Conservation (phyloP, 1,139 yeast genomes). For the Saccharomyces hybrid region DNA sequence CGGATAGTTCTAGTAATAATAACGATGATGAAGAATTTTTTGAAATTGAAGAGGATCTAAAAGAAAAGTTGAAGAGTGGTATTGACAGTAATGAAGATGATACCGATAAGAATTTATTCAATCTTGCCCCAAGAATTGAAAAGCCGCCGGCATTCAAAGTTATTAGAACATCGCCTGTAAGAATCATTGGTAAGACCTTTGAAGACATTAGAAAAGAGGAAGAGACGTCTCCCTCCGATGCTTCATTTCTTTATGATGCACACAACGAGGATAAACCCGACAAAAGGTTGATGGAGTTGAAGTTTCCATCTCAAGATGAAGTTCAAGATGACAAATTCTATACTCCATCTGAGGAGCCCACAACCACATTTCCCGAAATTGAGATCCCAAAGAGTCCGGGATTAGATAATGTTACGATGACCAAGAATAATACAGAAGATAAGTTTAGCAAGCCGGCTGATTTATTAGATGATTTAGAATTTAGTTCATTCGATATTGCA, state of each 20-base stretch:
- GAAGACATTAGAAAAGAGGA: background rate
- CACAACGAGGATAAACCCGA: conserved; percentile 8
- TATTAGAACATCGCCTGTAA: conserved; percentile 11
- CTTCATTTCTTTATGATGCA: conserved; percentile 16
- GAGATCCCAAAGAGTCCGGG: background rate
- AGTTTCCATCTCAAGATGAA: conserved; percentile 19
- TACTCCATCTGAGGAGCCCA: conserved; percentile 9
- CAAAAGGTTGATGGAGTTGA: conserved; percentile 15
- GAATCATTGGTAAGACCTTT: conserved; percentile 1
- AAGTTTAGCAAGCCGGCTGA: background rate
- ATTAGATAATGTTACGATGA: background rate
- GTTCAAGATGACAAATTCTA: conserved; percentile 8
- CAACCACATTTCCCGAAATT: conserved; percentile 2
- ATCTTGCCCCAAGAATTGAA: background rate
- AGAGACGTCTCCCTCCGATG: conserved; percentile 10
- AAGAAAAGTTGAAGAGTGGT: background rate
- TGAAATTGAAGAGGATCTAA: background rate
- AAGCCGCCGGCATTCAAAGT: conserved; percentile 7
- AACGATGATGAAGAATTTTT: background rate
- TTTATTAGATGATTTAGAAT: conserved; percentile 28
- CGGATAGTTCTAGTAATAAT: background rate
- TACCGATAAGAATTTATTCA: background rate
- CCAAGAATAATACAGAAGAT: background rate
- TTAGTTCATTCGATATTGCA: conserved; percentile 30
- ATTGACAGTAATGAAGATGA: background rate